These are phyloP conservation scores for Talaromyces stipitatus DNA, from an alignment of 495 filamentous ascomycete genomes.

Conservation along the genomic window DNA sequence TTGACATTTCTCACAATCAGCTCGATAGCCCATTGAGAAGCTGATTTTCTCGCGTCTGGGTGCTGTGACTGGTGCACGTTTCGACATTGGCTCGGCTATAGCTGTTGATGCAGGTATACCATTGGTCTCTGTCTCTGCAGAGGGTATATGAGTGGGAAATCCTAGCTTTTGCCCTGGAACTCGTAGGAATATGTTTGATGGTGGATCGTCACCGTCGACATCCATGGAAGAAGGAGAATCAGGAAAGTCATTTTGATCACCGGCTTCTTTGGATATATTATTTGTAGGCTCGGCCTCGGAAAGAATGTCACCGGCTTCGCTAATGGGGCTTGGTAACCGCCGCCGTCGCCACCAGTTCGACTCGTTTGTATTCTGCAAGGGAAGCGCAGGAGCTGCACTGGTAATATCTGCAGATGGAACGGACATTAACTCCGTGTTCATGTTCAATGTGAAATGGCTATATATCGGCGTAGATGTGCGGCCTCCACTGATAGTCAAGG, in stretches of 20 bases:
- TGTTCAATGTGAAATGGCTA: conserved; percentile 22
- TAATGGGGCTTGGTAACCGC: conserved; percentile 64
- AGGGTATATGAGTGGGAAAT: conserved; percentile 18
- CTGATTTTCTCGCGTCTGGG: conserved; percentile 52
- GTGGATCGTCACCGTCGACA: conserved; percentile 20
- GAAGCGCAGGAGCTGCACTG: conserved; percentile 17
- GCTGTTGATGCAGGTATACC: neutral
- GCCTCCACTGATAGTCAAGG: conserved; percentile 21
- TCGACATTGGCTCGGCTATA: conserved; percentile 25
- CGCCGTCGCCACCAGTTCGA: conserved; percentile 40
- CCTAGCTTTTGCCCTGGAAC: conserved; percentile 3
- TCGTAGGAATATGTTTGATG: neutral
- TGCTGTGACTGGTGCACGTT: conserved; percentile 16
- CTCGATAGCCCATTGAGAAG: conserved; percentile 77
- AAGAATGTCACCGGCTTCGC: conserved; percentile 52
- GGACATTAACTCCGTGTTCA: conserved; percentile 14
- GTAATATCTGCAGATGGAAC: conserved; percentile 9
- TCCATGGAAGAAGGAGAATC: conserved; percentile 11
- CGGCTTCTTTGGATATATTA: conserved; percentile 20
- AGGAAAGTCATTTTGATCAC: conserved; percentile 8
- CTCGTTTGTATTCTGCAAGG: conserved; percentile 25
- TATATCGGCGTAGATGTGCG: conserved; percentile 33
- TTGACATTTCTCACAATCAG: conserved; percentile 81
- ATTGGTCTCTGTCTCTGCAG: neutral
- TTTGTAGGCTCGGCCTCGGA: conserved; percentile 18